phyloP scores from a whole-genome alignment of 306 rosid species.

The Herpetospermum pedunculosum region DNA sequence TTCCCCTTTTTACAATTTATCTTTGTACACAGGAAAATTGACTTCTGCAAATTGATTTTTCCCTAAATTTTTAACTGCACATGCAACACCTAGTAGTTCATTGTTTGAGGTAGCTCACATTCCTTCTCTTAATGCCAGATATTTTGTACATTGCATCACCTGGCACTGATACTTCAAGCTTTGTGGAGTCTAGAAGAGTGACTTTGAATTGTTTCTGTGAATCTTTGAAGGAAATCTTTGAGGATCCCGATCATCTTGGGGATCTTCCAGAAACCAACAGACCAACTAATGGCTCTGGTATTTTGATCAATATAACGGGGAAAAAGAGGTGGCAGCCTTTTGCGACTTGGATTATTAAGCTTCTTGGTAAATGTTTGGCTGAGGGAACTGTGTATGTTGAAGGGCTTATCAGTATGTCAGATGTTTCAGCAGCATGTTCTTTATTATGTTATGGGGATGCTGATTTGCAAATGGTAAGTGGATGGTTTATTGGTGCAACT shows the following conservation, averaged over 20 bases:
- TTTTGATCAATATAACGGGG: conserved; percentile 50
- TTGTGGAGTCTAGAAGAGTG: conserved; percentile 26
- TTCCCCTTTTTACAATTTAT: not conserved
- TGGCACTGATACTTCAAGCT: conserved; percentile 17
- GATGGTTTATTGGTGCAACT: conserved; percentile 5
- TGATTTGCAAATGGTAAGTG: conserved; percentile 74
- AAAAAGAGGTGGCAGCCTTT: conserved; percentile 63
- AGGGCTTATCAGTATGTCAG: conserved; percentile 52
- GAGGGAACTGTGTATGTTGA: conserved; percentile 84
- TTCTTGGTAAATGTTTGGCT: conserved; percentile 55
- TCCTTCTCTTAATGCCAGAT: conserved; percentile 37
- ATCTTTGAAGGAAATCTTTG: conserved; percentile 33
- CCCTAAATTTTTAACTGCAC: not conserved
- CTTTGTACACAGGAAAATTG: not conserved
- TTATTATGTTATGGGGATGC: conserved; percentile 75
- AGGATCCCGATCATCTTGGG: conserved; percentile 41
- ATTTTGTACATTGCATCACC: conserved; percentile 41
- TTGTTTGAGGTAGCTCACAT: not conserved
- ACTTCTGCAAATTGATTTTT: not conserved
- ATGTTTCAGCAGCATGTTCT: conserved; percentile 61
- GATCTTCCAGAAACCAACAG: conserved; percentile 45
- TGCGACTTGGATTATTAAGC: conserved; percentile 76
- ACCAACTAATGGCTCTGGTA: conserved; percentile 52
- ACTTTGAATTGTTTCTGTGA: conserved; percentile 51
- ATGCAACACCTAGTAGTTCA: not conserved